These are phyloP conservation scores for Funneliformis caledonium DNA, from an alignment of 371 early-diverging fungal species.

Conservation along the genomic window DNA sequence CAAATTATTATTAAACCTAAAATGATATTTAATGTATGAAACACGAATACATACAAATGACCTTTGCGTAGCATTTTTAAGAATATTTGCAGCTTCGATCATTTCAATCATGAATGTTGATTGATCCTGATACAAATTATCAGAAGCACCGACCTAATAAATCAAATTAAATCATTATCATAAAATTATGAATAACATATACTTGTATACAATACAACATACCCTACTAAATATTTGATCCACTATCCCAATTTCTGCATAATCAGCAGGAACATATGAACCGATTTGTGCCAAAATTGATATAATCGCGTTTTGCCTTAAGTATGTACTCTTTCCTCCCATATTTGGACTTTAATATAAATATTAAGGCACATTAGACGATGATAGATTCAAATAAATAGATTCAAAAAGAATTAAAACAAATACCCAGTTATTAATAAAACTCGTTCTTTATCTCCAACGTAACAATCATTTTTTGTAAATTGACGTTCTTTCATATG, in stretches of 20 bases:
- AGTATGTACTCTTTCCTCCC: conserved; percentile 96
- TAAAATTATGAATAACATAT: conserved; percentile 12
- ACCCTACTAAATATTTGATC: conserved; percentile 88
- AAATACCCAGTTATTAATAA: conserved; percentile 79
- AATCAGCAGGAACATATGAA: conserved; percentile 88
- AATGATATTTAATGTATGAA: conserved; percentile 50
- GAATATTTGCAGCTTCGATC: conserved; percentile 92
- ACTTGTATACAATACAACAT: conserved; percentile 48
- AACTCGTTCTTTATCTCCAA: conserved; percentile 59
- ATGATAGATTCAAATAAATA: background rate
- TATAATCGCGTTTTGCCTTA: conserved; percentile 72
- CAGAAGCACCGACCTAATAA: conserved; percentile 69
- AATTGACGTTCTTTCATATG: conserved; percentile 64
- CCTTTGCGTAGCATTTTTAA: conserved; percentile 74
- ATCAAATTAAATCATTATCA: background rate
- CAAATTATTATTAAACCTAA: conserved; percentile 65
- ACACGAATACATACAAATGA: conserved; percentile 69
- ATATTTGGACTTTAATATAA: conserved; percentile 77
- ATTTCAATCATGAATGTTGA: conserved; percentile 99
- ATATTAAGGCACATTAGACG: background rate
- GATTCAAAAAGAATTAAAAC: background rate
- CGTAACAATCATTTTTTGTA: conserved; percentile 72
- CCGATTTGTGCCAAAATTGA: conserved; percentile 95
- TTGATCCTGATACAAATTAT: conserved; percentile 74
- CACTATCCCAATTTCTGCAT: conserved; percentile 83